phyloP scores from a whole-genome alignment of 2,329 filamentous ascomycete species.

The Ilyonectria robusta region DNA sequence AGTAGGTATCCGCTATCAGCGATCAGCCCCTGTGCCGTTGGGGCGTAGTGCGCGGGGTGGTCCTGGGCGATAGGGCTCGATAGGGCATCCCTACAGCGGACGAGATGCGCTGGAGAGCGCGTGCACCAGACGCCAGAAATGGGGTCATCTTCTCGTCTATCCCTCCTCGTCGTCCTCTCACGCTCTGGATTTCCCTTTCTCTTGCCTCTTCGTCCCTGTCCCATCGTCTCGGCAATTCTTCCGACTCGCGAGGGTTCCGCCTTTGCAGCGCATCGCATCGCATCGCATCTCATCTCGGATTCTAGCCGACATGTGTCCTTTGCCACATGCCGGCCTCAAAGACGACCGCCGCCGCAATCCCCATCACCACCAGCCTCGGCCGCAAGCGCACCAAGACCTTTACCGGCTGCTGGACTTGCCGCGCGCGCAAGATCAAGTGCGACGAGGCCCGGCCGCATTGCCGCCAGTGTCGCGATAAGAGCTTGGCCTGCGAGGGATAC shows the following conservation, averaged over 20 bases:
- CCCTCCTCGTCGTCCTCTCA: neutral
- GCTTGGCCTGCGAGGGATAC: slow-evolving; percentile 51
- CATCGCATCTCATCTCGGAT: neutral
- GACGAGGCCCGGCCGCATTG: slow-evolving; percentile 42
- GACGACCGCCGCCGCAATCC: neutral
- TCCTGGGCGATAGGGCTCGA: no score
- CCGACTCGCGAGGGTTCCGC: neutral
- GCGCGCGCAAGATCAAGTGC: slow-evolving; percentile 44
- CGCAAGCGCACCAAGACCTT: slow-evolving; percentile 47
- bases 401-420: slow-evolving; percentile 44
- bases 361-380: neutral
- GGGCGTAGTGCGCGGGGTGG: neutral
- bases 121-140: neutral
- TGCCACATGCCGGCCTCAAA: slow-evolving; percentile 12
- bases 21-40: neutral
- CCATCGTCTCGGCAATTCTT: neutral
- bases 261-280: neutral
- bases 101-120: neutral
- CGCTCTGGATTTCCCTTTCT: slow-evolving; percentile 24
- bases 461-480: slow-evolving; percentile 41
- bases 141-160: neutral
- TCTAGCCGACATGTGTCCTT: neutral
- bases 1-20: neutral
- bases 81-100: neutral
- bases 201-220: neutral